phyloP scores from a whole-genome alignment of 2,329 filamentous ascomycete genomes.

The Xylariaceae sp. region DNA sequence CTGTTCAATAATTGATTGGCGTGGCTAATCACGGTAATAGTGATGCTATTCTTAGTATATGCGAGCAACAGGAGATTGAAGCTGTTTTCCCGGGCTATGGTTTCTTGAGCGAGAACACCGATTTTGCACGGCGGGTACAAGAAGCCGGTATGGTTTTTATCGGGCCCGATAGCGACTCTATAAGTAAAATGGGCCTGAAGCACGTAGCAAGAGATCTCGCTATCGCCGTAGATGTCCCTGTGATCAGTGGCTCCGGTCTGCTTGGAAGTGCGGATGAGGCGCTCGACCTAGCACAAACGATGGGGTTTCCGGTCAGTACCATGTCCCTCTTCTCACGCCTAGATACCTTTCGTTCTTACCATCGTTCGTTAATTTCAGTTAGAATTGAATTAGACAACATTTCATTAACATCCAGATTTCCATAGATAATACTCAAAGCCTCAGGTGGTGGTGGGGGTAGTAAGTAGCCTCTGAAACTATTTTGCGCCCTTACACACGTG shows the following conservation, averaged over 20 bases:
- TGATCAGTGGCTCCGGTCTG: slow-evolving; percentile 39
- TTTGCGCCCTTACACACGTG: not conserved
- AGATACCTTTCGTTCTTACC: not conserved
- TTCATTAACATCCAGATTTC: not conserved
- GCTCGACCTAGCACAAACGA: slow-evolving; percentile 42
- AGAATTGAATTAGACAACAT: not conserved
- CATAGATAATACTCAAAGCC: slow-evolving; percentile 55
- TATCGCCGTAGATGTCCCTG: slow-evolving; percentile 36
- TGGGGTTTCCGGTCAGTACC: slow-evolving; percentile 43
- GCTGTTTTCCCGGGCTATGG: slow-evolving; percentile 68
- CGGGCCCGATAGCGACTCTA: slow-evolving; percentile 56
- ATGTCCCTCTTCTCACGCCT: not conserved
- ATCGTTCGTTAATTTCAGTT: not conserved
- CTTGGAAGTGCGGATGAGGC: slow-evolving; percentile 49
- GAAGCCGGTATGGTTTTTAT: slow-evolving; percentile 59
- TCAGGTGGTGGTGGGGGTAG: slow-evolving; percentile 65
- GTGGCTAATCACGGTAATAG: slow-evolving; percentile 5
- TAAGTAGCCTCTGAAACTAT: not conserved
- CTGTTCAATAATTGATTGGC: not conserved
- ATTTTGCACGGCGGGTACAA: slow-evolving; percentile 55
- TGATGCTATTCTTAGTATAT: slow-evolving; percentile 21
- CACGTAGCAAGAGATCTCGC: slow-evolving; percentile 40
- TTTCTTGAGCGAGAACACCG: slow-evolving; percentile 63
- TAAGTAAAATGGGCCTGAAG: slow-evolving; percentile 44
- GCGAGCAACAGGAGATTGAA: slow-evolving; percentile 46